Base-by-base conservation (phyloP, 1,284 basidiomycete species). In the Naganishia cerealis region DNA sequence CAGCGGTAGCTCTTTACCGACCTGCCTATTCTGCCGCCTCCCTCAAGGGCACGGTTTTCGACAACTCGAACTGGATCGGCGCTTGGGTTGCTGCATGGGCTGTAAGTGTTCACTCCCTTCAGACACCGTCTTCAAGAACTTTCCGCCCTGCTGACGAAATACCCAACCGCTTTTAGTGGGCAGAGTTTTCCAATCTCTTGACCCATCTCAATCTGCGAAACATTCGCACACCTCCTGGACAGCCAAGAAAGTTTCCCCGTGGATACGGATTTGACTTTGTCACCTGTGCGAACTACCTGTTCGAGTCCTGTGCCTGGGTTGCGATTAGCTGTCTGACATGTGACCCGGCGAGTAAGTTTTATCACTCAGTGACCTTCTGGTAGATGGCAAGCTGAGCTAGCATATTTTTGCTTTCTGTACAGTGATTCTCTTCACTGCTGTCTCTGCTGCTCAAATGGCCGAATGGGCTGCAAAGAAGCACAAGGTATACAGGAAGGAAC, bases 401-500 rank as follows among this genome's bases (percentile, higher is more conserved):
- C 3, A 56, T 53, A 7, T 52, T 42, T 36, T 55, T 18, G 43
- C 16, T 4, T 7, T 46, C 6, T 50, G 16, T 4, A 16, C 74
- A 90, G 91, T 88, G 29, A 86, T 85, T 73, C 74, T 90, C 36
- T 99, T 97, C 81, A 81, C 88, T 55, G 82, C 83, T 21, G 86
- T 92, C 59, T 86, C 86, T 3, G 83, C 84, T 0, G 86, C 75
- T 48, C 89, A 89, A 74, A 98, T 98, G 93, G 83, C 84, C 29
- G 74, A 86, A 13, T 99, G 95, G 96, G 94, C 95, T 13, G 76
- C 86, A 55, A 94, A 94, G 84, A 99, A 97, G 83, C 94, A 97
- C 78, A 84, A 82, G 70, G 85, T 86, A 70, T 99, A 99, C 83
- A 92, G 88, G 84, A 92, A 89, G 77, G 94, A 98, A 80, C 97